phyloP scores from a whole-genome alignment of 2,329 filamentous ascomycete genomes.

The Verticillium albo-atrum region DNA sequence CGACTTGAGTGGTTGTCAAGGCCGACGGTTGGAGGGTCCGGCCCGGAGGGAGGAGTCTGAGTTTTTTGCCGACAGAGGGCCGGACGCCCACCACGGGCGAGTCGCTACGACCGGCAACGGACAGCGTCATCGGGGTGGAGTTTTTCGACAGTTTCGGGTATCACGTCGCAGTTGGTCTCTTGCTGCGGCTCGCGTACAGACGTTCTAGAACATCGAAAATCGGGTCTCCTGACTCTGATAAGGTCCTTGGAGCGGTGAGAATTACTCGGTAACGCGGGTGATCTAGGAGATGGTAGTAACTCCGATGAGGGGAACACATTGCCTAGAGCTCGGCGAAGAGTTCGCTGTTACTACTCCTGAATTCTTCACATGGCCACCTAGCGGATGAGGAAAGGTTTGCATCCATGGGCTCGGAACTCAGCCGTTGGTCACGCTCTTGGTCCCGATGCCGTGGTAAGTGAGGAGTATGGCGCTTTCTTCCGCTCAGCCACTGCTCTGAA shows the following conservation, averaged over 20 bases:
- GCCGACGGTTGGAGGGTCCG: not conserved
- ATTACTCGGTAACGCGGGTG: not conserved
- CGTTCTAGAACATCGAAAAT: not conserved
- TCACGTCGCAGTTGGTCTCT: not conserved
- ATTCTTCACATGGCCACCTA: not conserved
- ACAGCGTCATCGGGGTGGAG: not conserved
- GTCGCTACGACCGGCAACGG: not conserved
- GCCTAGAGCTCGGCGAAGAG: not conserved
- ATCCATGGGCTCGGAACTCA: not conserved
- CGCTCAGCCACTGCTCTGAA: not conserved
- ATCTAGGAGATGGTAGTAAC: not conserved
- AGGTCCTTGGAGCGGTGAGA: not conserved
- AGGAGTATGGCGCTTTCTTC: not conserved
- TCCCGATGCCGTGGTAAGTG: not conserved
- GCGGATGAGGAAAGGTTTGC: not conserved
- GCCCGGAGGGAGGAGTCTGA: not conserved
- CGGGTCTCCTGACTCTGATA: not conserved
- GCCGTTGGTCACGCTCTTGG: not conserved
- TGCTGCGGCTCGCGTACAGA: not conserved
- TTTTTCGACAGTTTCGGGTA: not conserved
- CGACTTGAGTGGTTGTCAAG: not conserved
- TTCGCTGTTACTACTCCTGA: not conserved
- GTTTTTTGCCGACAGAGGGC: not conserved
- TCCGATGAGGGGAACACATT: not conserved
- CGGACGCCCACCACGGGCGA: not conserved